phyloP scores from a whole-genome alignment of 2,329 filamentous ascomycete genomes.

The Didymella pinodella region DNA sequence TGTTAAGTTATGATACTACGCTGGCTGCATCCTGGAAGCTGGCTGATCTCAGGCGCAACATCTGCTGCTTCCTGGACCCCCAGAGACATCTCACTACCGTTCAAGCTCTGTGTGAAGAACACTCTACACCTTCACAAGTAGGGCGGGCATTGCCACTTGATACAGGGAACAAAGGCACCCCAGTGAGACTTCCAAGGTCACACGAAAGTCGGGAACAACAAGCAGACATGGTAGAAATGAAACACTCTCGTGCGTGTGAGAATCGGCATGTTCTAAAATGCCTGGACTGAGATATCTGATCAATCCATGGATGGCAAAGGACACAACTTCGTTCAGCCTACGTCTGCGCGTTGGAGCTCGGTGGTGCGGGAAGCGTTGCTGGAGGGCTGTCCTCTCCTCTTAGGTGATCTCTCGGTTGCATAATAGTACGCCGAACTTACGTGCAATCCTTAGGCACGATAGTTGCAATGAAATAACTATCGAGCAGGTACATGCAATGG shows the following conservation, averaged over 20 bases:
- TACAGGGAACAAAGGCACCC: too few species aligned
- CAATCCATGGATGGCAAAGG: neutral
- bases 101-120: too few species aligned
- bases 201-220: neutral
- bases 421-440: too few species aligned
- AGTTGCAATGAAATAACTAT: too few species aligned
- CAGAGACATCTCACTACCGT: neutral
- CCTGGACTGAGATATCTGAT: neutral
- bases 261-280: neutral
- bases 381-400: neutral
- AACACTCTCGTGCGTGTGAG: neutral
- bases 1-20: neutral
- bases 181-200: too few species aligned
- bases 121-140: too few species aligned
- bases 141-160: too few species aligned
- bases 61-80: neutral
- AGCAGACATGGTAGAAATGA: neutral
- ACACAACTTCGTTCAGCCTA: neutral
- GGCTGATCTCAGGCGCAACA: neutral
- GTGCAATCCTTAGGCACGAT: too few species aligned
- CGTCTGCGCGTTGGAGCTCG: neutral
- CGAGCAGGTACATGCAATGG: too few species aligned
- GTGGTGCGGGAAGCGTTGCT: neutral
- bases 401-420: too few species aligned
- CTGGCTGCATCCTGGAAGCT: neutral